These are phyloP conservation scores for Paraphaeosphaeria minitans DNA, from an alignment of 2,329 filamentous ascomycete genomes.

Conservation along the genomic window DNA sequence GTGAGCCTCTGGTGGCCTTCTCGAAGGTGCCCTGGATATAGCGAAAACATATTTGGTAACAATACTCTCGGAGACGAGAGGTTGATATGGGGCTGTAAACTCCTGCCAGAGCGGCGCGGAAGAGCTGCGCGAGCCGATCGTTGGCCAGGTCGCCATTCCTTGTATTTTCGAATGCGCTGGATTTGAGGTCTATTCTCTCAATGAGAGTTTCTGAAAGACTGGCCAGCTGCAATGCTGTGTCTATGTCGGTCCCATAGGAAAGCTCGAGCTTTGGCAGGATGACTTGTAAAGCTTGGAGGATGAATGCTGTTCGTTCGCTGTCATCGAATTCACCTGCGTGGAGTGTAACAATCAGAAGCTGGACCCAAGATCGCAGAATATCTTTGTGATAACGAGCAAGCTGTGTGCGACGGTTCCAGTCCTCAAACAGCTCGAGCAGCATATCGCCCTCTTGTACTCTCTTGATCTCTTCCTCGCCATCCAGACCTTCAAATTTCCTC, in stretches of 20 bases:
- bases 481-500: constrained; percentile 48
- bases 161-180: constrained; percentile 51
- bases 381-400: constrained; percentile 63
- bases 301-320: constrained; percentile 73
- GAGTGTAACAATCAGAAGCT: constrained; percentile 81
- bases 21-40: constrained; percentile 73
- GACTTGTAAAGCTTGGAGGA: constrained; percentile 84
- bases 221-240: constrained; percentile 76
- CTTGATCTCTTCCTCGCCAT: constrained; percentile 42
- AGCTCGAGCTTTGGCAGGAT: constrained; percentile 86
- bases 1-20: constrained; percentile 47
- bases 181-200: constrained; percentile 69
- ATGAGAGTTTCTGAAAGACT: constrained; percentile 75
- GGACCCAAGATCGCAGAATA: constrained; percentile 82
- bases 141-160: constrained; percentile 72
- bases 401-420: constrained; percentile 67
- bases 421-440: constrained; percentile 65
- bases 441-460: constrained; percentile 56
- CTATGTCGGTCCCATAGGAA: constrained; percentile 70
- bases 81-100: constrained; percentile 75
- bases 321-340: constrained; percentile 80
- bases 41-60: constrained; percentile 90
- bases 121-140: constrained; percentile 89
- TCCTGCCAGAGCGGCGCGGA: constrained; percentile 82
- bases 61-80: constrained; percentile 75